A percentile compares a stretch with the other conserved stretches of the same genome.
Evolutionary conservation across 345 rosid genomes (phyloP).

Genomic region (Acer saccharum): DNA sequence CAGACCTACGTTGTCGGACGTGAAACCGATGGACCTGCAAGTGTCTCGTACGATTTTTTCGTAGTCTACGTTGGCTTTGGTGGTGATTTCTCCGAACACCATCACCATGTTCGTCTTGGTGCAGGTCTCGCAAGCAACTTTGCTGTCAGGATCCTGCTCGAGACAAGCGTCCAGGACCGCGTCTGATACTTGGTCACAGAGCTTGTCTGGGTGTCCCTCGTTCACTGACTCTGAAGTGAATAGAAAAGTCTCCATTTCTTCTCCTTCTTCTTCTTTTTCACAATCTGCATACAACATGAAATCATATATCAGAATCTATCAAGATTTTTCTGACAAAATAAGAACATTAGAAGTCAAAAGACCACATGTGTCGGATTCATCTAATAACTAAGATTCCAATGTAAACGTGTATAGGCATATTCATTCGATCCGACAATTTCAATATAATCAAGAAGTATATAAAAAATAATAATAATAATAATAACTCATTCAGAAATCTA

Average conservation of each 20-base stretch:
- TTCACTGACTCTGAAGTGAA: constrained; percentile 38
- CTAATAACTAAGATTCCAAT: no score
- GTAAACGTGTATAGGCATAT: no score
- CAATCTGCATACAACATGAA: not conserved
- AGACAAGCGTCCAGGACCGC: constrained; percentile 28
- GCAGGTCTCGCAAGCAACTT: constrained; percentile 33
- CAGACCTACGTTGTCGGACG: constrained; percentile 31
- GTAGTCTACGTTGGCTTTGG: constrained; percentile 29
- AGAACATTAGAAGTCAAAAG: no score
- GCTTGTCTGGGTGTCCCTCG: constrained; percentile 39
- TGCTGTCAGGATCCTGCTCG: constrained; percentile 29
- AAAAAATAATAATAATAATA: no score
- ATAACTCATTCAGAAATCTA: no score
- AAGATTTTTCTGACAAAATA: no score
- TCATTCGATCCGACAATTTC: no score
- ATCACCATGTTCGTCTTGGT: constrained; percentile 31
- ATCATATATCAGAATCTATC: not conserved
- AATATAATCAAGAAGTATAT: no score
- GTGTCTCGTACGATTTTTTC: constrained; percentile 35
- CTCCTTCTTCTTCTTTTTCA: no score
- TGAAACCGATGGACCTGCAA: constrained; percentile 30
- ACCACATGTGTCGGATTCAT: no score
- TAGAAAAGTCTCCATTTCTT: constrained; percentile 34
- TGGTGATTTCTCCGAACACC: constrained; percentile 32
- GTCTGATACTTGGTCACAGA: constrained; percentile 30